A percentile compares a stretch with the other conserved stretches of the same genome.
These are phyloP conservation scores for Penicillium italicum DNA, from an alignment of 2,329 filamentous ascomycete genomes.

Conservation along the genomic window DNA sequence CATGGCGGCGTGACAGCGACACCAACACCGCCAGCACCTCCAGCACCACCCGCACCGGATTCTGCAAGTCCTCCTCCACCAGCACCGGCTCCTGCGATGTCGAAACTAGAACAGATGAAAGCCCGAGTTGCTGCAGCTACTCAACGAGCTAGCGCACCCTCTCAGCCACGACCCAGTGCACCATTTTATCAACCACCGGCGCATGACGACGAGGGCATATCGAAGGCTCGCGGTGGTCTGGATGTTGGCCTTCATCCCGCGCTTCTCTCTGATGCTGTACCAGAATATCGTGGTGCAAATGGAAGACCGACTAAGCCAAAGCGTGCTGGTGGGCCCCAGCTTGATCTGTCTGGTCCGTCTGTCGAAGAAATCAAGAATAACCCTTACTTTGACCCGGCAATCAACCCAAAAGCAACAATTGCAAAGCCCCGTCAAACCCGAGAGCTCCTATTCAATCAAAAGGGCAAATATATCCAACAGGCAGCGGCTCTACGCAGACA, in stretches of 20 bases:
- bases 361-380: constrained; percentile 63
- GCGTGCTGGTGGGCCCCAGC: constrained; percentile 46
- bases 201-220: constrained; percentile 48
- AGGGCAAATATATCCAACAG: constrained; percentile 96
- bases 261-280: constrained; percentile 52
- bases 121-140: constrained; percentile 76
- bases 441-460: constrained; percentile 84
- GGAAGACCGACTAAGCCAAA: constrained; percentile 51
- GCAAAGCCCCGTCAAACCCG: constrained; percentile 66
- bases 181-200: constrained; percentile 41
- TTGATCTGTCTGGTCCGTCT: constrained; percentile 57
- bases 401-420: constrained; percentile 56
- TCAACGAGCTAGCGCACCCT: constrained; percentile 43
- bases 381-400: constrained; percentile 75
- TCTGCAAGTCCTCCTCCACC: constrained; percentile 38
- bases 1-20: constrained; percentile 32
- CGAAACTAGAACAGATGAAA: constrained; percentile 72
- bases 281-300: constrained; percentile 44
- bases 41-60: constrained; percentile 24
- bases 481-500: constrained; percentile 84
- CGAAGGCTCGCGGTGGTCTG: constrained; percentile 61
- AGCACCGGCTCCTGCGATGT: constrained; percentile 48
- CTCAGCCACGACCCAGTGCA: constrained; percentile 46
- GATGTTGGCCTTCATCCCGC: constrained; percentile 76
- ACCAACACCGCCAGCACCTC: constrained; percentile 18